Conservation (phyloP, 345 rosid genomes). For the Noccaea bulbosa region DNA sequence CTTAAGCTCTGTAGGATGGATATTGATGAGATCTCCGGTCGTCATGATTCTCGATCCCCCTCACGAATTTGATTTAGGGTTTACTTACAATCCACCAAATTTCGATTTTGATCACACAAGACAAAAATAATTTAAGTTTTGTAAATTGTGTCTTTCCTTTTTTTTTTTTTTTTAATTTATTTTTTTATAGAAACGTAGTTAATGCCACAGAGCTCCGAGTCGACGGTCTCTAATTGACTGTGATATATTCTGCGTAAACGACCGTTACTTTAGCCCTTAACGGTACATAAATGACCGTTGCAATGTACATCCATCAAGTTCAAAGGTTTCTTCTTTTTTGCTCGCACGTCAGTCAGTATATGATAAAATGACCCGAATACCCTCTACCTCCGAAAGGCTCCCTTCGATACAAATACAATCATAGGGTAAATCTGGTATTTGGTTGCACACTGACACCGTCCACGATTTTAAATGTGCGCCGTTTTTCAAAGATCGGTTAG, state of each 20-base stretch:
- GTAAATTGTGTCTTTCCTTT: neutral
- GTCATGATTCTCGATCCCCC: conserved; percentile 44
- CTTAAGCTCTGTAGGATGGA: conserved; percentile 81
- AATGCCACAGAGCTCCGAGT: neutral
- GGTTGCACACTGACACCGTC: neutral
- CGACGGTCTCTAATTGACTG: conserved; percentile 12
- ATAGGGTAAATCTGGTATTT: neutral
- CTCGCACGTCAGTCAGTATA: too few species aligned
- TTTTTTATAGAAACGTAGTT: neutral
- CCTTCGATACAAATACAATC: too few species aligned
- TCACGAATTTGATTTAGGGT: conserved; percentile 16
- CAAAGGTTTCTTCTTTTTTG: too few species aligned
- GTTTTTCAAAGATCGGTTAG: neutral
- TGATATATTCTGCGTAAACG: neutral
- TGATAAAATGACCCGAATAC: neutral
- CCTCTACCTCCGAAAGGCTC: neutral
- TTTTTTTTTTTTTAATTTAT: neutral
- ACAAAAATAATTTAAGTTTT: too few species aligned
- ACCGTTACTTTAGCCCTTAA: neutral
- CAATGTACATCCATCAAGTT: too few species aligned
- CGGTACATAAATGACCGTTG: too few species aligned
- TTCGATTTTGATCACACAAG: neutral
- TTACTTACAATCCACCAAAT: neutral
- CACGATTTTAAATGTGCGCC: neutral
- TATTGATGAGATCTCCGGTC: conserved; percentile 64